Conservation (phyloP, 805 yeast genomes). For the Teunomyces barrocoloradensis region DNA sequence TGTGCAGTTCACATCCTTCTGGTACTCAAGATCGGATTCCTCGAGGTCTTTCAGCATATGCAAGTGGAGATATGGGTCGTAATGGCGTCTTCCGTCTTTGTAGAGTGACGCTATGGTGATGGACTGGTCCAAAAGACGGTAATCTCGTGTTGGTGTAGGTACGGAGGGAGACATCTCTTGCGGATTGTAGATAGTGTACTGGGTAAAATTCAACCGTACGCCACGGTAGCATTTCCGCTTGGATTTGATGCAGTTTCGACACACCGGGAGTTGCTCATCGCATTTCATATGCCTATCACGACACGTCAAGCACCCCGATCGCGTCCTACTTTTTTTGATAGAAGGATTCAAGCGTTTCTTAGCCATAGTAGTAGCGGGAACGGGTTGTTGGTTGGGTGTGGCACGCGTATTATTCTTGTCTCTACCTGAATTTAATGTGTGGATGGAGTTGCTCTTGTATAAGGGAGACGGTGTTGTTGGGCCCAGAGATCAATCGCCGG, state of each 20-base stretch:
- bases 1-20: slow-evolving; percentile 17
- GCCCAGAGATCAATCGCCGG: slow-evolving; percentile 1
- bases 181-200: slow-evolving; percentile 32
- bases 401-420: not conserved
- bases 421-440: not conserved
- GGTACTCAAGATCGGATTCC: slow-evolving; percentile 31
- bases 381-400: not conserved
- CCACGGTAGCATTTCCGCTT: slow-evolving; percentile 49
- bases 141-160: slow-evolving; percentile 3
- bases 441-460: not conserved
- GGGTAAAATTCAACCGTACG: slow-evolving; percentile 44
- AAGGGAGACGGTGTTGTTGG: not conserved
- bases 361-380: slow-evolving; percentile 16
- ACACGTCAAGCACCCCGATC: slow-evolving; percentile 59
- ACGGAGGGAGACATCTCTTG: not conserved
- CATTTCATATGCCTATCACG: slow-evolving; percentile 67
- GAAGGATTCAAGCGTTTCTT: slow-evolving; percentile 21
- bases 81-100: slow-evolving; percentile 29
- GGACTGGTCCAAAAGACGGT: slow-evolving; percentile 40
- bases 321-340: slow-evolving; percentile 35
- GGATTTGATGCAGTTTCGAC: slow-evolving; percentile 54
- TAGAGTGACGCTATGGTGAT: slow-evolving; percentile 41
- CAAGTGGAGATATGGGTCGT: slow-evolving; percentile 30
- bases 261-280: slow-evolving; percentile 61
- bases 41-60: slow-evolving; percentile 30